A percentile compares a stretch with the other conserved stretches of the same genome.
Conservation (phyloP, 1,284 basidiomycete species). For the Ustilago sp. region DNA sequence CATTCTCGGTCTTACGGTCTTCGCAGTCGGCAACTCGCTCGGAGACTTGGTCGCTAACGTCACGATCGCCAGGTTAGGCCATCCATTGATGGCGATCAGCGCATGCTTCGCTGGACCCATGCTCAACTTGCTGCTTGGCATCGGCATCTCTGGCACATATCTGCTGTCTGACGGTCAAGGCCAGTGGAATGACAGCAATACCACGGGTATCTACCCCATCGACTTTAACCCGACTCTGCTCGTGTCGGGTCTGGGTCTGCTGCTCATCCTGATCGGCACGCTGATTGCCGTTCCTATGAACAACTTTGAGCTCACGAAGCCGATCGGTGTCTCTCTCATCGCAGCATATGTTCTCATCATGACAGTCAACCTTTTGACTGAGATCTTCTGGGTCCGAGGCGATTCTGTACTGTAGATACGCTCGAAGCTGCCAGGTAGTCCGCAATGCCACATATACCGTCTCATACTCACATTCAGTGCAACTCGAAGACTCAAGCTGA, state of each 20-base stretch:
- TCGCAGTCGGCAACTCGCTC: conserved; percentile 93
- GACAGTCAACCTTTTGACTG: conserved; percentile 56
- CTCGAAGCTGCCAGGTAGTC: not conserved
- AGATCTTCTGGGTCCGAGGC: conserved; percentile 52
- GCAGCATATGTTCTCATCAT: conserved; percentile 74
- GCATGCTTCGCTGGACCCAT: conserved; percentile 95
- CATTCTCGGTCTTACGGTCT: conserved; percentile 94
- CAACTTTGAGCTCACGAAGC: conserved; percentile 80
- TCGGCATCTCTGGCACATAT: conserved; percentile 78
- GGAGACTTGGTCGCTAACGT: conserved; percentile 97
- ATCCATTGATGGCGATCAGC: conserved; percentile 75
- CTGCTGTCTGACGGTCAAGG: conserved; percentile 39
- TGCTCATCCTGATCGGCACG: conserved; percentile 81
- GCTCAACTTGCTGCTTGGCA: conserved; percentile 93
- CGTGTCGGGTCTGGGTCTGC: conserved; percentile 82
- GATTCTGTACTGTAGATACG: conserved; percentile 26
- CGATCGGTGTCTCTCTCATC: conserved; percentile 85
- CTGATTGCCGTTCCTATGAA: conserved; percentile 86
- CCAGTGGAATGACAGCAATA: conserved; percentile 24
- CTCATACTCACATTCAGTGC: not conserved
- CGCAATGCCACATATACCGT: not conserved
- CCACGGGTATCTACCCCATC: conserved; percentile 74
- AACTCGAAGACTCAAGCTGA: not conserved
- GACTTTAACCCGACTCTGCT: conserved; percentile 85
- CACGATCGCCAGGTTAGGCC: conserved; percentile 73